Conservation (phyloP, 148 eudicot genomes). For the Spergularia marina region DNA sequence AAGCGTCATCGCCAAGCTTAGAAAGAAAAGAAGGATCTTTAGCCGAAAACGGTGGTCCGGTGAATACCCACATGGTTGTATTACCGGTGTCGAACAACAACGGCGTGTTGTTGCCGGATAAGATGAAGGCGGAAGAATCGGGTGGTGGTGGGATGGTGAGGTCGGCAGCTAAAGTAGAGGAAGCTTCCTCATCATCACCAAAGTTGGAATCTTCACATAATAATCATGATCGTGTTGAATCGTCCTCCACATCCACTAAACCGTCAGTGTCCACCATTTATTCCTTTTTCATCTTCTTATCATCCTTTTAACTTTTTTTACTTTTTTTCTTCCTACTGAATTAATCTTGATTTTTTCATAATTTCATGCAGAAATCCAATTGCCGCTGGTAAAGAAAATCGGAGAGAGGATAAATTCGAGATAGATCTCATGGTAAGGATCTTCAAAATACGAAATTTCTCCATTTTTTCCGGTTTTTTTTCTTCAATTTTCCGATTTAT, state of each 20-base stretch:
- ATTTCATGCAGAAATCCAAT: constrained; percentile 35
- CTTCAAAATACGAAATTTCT: neutral
- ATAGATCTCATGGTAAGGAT: constrained; percentile 93
- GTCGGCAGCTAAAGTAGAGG: constrained; percentile 47
- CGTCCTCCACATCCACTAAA: constrained; percentile 35
- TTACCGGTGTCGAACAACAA: neutral
- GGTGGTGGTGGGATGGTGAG: constrained; percentile 33
- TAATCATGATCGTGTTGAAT: constrained; percentile 40
- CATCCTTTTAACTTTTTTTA: neutral
- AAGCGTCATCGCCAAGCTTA: constrained; percentile 29
- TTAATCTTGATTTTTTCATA: constrained; percentile 1
- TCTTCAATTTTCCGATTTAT: neutral
- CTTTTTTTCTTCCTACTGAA: neutral
- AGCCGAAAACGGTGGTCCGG: constrained; percentile 32
- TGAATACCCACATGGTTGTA: constrained; percentile 14
- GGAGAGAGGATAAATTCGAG: constrained; percentile 65
- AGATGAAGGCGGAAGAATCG: constrained; percentile 27
- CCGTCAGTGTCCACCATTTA: constrained; percentile 44
- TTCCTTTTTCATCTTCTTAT: constrained; percentile 4
- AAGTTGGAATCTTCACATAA: constrained; percentile 44
- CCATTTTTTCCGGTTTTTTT: neutral
- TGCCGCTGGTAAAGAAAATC: constrained; percentile 36
- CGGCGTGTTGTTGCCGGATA: constrained; percentile 3
- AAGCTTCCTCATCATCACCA: constrained; percentile 38
- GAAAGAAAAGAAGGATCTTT: constrained; percentile 36